Evolutionary conservation across 2,329 filamentous ascomycete species (phyloP), one percentile per base, ranked within the genome.

Genomic region (Phialocephala sp.): DNA sequence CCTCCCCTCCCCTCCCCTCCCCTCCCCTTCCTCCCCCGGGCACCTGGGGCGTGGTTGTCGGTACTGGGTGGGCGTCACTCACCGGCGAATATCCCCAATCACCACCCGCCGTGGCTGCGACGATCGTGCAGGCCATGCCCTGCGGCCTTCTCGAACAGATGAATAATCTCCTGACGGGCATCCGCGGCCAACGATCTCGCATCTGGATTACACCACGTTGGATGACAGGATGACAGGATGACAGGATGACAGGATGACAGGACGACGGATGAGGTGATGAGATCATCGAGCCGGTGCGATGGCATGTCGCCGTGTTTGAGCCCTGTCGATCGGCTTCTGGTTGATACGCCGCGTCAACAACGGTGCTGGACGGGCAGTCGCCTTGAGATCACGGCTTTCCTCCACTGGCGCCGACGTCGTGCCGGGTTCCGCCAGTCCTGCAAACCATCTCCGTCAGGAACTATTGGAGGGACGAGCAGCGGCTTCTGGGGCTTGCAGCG

Each of bases 31-130:
- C 8, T 50, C 36, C 36, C 36, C 8, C 14, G 36, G 14, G 14
- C 36, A 39, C 62, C 65, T 62, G 59, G 62, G 62, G 43, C 58
- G 15, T 67, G 61, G 65, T 57, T 60, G 58, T 20, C 62, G 65
- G 65, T 64, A 67, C 62, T 27, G 35, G 35, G 55, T 59, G 47
- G 55, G 32, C 45, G 22, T 50, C 59, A 63, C 66, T 66, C 64
- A 66, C 59, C 62, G 62, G 65, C 54, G 14, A 59, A 43, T 45
- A 15, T 14, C 67, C 57, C 58, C 41, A 68, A 62, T 54, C 41
- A 62, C 43, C 41, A 35, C 54, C 15, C 39, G n/a, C 14, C 41
- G 24, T 54, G 61, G 52, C 62, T 24, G 35, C 8, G 57, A 54
- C 32, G 59, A 57, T 63, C 61, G 56, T 50, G 36, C 41, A 52